These are phyloP conservation scores for Silene vulgaris DNA, from an alignment of 179 eudicot species.

Conservation along the genomic window DNA sequence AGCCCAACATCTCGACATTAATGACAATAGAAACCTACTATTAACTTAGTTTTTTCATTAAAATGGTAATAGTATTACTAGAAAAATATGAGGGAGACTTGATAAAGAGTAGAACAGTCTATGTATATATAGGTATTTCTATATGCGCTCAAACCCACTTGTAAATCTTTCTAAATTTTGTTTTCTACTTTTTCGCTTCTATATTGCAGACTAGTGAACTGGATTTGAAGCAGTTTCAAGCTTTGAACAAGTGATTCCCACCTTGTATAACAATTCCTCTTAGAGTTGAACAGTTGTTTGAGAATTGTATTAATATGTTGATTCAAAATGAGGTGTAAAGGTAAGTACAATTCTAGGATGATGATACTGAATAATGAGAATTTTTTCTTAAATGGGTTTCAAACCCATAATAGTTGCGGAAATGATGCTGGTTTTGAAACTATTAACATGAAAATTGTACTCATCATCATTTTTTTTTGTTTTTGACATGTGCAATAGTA, in stretches of 20 bases:
- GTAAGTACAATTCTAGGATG: too few species aligned
- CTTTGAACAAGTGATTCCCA: background rate
- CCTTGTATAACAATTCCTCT: background rate
- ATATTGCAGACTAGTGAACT: constrained; percentile 21
- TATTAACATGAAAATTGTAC: too few species aligned
- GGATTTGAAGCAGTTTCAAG: constrained; percentile 27
- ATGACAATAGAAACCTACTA: background rate
- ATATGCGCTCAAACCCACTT: constrained; percentile 22
- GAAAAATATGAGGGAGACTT: constrained; percentile 14
- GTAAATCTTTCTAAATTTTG: constrained; percentile 12
- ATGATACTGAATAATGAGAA: too few species aligned
- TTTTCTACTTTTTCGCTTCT: constrained; percentile 15
- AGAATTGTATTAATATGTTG: too few species aligned
- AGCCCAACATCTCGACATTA: constrained; percentile 74
- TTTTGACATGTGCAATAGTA: too few species aligned
- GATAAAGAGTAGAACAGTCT: constrained; percentile 16
- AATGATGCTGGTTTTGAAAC: too few species aligned
- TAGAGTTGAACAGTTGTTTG: too few species aligned
- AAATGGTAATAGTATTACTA: constrained; percentile 15
- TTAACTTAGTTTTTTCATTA: constrained; percentile 1
- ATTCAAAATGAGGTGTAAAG: too few species aligned
- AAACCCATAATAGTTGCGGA: too few species aligned
- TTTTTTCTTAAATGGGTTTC: too few species aligned
- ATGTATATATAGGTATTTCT: constrained; percentile 16
- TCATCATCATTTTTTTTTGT: too few species aligned